Base-by-base conservation (phyloP, 192 early-diverging fungal species). In the Jimgerdemannia lactiflua region DNA sequence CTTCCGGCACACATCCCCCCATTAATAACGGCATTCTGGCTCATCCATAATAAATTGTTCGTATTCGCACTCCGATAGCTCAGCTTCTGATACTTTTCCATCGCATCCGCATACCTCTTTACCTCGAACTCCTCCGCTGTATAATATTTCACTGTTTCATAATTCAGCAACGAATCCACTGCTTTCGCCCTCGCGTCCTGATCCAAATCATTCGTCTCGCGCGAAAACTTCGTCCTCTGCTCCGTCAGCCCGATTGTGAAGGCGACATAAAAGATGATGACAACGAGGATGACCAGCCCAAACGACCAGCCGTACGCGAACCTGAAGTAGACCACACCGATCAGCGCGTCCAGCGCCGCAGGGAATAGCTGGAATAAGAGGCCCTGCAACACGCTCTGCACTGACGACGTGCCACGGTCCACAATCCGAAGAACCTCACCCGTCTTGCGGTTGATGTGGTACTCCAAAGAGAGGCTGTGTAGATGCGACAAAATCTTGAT, bases 71-170 rank as follows among this genome's bases (percentile, higher is more conserved):
- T 88, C 78, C 91, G 88, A 84, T 90, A 95, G 69, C 95, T 94
- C 49, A 92, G 94, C 0, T 73, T 78, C 86, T 95, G 93, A 75
- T 89, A 96, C 49, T 85, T 86, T 14, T 78, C 79, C 67, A 97
- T 89, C 0, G 94, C 90, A 42, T 91, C 81, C 10, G 85, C 75
- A 77, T 92, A 96, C 73, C 87, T 83, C 20, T 81, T 72, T 49
- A 90, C 81, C 79, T 96, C 95, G 75, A 88, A 95, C 14, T 73
- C 43, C 82, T 95, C 95, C 71, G 90, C 92, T 71, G 90, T 91
- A 84, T 92, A 96, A 80, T 95, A 94, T 83, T 96, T 96, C 78
- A 96, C 95, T 0, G 95, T 96, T 78, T 96, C 95, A 85, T 93
- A 94, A 82, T 96, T 96, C 39, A 93, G 82, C 67, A 96, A 79